These are phyloP conservation scores for Paramecium biaurelia DNA, from an alignment of 73 alveolate species.

Conservation along the genomic window DNA sequence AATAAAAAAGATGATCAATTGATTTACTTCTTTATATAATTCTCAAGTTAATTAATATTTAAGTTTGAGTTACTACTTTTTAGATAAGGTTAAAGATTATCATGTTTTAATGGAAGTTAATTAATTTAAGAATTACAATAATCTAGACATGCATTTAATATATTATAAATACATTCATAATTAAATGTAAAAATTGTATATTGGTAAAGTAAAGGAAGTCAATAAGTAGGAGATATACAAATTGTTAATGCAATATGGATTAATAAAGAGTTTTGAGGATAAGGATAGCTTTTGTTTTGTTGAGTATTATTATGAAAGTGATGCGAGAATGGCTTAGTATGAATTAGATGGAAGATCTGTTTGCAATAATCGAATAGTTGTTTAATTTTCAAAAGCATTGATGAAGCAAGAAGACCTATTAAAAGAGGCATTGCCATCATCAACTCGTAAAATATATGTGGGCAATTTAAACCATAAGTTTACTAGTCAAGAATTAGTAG, in stretches of 20 bases:
- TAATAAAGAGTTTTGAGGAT: slow-evolving; percentile 47
- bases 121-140: too few relatives aligned
- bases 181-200: neutral
- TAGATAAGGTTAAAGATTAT: too few relatives aligned
- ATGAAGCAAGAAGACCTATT: slow-evolving; percentile 32
- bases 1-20: too few relatives aligned
- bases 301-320: slow-evolving; percentile 37
- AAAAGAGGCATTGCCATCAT: slow-evolving; percentile 4
- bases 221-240: slow-evolving; percentile 27
- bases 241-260: neutral
- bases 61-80: too few relatives aligned
- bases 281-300: slow-evolving; percentile 42
- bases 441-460: slow-evolving; percentile 16
- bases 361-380: neutral
- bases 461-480: slow-evolving; percentile 34
- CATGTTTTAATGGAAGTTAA: too few relatives aligned
- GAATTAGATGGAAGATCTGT: slow-evolving; percentile 48
- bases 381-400: slow-evolving; percentile 9
- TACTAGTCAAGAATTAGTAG: slow-evolving; percentile 6
- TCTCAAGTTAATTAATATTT: too few relatives aligned
- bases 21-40: too few relatives aligned
- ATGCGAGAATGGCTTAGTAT: slow-evolving; percentile 40
- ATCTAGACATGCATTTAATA: too few relatives aligned
- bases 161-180: too few relatives aligned
- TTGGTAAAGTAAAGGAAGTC: slow-evolving; percentile 26